A percentile compares a stretch with the other conserved stretches of the same genome.
phyloP scores from a whole-genome alignment of 495 filamentous ascomycete species.

The Pyrenopolyporus hunteri region DNA sequence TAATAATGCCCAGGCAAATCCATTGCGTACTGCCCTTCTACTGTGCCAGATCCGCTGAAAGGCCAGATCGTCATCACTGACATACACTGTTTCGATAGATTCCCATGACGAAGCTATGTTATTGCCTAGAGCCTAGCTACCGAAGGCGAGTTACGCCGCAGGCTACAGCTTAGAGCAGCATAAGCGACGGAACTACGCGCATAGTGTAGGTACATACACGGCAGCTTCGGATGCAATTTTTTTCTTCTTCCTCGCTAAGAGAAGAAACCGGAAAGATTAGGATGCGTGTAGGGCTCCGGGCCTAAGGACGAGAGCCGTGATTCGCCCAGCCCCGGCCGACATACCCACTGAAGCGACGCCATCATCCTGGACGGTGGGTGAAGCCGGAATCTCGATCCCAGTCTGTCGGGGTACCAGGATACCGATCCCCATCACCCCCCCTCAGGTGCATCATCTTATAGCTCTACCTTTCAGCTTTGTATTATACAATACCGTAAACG shows the following conservation, averaged over 20 bases:
- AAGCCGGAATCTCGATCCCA: slow-evolving; percentile 38
- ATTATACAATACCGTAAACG: neutral
- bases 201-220: slow-evolving; percentile 3
- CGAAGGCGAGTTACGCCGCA: slow-evolving; percentile 8
- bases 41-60: neutral
- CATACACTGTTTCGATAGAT: too few species aligned
- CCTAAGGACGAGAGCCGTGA: slow-evolving; percentile 4
- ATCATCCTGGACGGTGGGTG: slow-evolving; percentile 21
- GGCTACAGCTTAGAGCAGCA: slow-evolving; percentile 26
- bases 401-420: slow-evolving; percentile 28
- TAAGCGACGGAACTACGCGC: too few species aligned
- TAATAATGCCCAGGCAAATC: neutral
- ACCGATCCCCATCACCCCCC: neutral
- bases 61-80: slow-evolving; percentile 20
- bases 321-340: slow-evolving; percentile 16
- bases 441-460: slow-evolving; percentile 22
- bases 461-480: neutral
- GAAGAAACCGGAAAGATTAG: slow-evolving; percentile 30
- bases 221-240: slow-evolving; percentile 31
- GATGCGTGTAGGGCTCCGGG: slow-evolving; percentile 22
- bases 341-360: slow-evolving; percentile 26
- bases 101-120: slow-evolving; percentile 31
- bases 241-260: slow-evolving; percentile 12
- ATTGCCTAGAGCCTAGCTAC: slow-evolving; percentile 26
- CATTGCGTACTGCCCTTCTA: neutral